phyloP scores from a whole-genome alignment of 2,329 filamentous ascomycete genomes.

The Chlorencoelia australis region DNA sequence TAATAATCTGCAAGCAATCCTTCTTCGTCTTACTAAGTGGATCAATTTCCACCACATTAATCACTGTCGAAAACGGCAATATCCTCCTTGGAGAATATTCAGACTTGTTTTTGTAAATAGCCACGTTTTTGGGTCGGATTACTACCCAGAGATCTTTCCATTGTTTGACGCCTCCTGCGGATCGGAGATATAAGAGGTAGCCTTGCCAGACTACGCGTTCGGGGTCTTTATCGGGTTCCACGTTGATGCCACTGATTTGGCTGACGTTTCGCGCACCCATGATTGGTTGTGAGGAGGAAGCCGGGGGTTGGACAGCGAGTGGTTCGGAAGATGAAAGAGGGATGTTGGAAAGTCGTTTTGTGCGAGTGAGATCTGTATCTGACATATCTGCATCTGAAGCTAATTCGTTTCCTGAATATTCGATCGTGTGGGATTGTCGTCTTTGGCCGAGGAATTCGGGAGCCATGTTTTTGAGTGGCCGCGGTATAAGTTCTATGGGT shows the following conservation, averaged over 20 bases:
- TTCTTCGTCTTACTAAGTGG: slow-evolving; percentile 75
- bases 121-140: slow-evolving; percentile 71
- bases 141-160: slow-evolving; percentile 97
- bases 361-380: slow-evolving; percentile 45
- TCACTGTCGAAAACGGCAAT: slow-evolving; percentile 65
- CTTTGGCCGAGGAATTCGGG: slow-evolving; percentile 26
- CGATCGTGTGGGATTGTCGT: slow-evolving; percentile 50
- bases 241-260: slow-evolving; percentile 47
- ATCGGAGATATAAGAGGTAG: slow-evolving; percentile 75
- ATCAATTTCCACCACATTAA: slow-evolving; percentile 89
- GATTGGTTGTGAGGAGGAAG: slow-evolving; percentile 25
- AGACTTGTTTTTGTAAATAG: slow-evolving; percentile 84
- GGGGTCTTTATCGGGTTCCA: slow-evolving; percentile 47
- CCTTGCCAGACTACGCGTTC: slow-evolving; percentile 93
- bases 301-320: slow-evolving; percentile 24
- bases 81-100: slow-evolving; percentile 85
- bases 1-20: slow-evolving; percentile 86
- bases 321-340: slow-evolving; percentile 24
- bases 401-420: slow-evolving; percentile 59
- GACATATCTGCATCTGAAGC: slow-evolving; percentile 84
- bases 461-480: slow-evolving; percentile 17
- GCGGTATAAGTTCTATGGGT: slow-evolving; percentile 31
- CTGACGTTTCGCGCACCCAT: slow-evolving; percentile 44
- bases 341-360: slow-evolving; percentile 23
- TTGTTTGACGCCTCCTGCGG: slow-evolving; percentile 72